phyloP scores from a whole-genome alignment of 2,329 filamentous ascomycete species.

The Epichloe baconii region DNA sequence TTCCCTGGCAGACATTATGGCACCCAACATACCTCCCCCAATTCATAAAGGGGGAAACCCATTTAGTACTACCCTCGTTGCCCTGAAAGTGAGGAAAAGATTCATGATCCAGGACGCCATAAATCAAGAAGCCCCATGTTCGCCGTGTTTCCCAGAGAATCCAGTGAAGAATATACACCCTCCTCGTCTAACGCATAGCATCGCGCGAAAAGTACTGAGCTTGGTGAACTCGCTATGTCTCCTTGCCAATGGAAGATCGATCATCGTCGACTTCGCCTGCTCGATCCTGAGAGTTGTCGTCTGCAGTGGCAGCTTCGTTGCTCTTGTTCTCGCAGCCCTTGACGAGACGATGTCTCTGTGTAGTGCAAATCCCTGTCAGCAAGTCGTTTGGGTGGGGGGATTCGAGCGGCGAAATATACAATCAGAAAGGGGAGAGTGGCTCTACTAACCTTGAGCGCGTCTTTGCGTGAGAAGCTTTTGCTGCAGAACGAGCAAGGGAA shows the following conservation, averaged over 20 bases:
- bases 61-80: background rate
- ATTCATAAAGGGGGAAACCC: background rate
- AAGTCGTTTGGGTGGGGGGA: background rate
- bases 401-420: background rate
- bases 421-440: background rate
- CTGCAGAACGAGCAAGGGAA: conserved; percentile 86
- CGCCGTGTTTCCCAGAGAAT: conserved; percentile 2
- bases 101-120: conserved; percentile 1
- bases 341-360: conserved; percentile 47
- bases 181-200: background rate
- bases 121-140: background rate
- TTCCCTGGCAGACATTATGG: background rate
- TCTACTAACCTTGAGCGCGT: conserved; percentile 76
- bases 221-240: background rate
- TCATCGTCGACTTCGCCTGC: conserved; percentile 6
- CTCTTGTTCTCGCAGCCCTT: conserved; percentile 43
- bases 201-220: background rate
- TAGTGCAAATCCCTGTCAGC: background rate
- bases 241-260: conserved; percentile 3
- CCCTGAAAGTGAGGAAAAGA: background rate
- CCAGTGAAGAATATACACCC: background rate
- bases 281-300: conserved; percentile 8
- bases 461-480: conserved; percentile 94
- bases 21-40: background rate
- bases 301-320: conserved; percentile 12